Evolutionary conservation across 495 filamentous ascomycete genomes (phyloP).

Genomic region (Bacidia rubella): DNA sequence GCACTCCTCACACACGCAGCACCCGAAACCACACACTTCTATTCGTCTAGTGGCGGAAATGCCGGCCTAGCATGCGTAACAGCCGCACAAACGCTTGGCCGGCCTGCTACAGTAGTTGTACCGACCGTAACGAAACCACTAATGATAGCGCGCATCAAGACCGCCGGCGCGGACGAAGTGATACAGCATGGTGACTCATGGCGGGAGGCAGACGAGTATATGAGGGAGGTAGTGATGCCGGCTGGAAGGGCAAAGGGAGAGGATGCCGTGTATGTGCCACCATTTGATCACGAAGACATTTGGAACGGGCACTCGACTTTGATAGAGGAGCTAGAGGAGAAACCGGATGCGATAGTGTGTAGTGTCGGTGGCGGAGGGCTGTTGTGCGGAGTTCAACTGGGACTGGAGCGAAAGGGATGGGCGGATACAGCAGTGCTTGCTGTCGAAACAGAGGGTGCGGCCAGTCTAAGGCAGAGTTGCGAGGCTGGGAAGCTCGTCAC

Average conservation of each 20-base stretch:
- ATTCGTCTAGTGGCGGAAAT: conserved; percentile 78
- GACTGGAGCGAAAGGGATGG: conserved; percentile 37
- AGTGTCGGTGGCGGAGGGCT: conserved; percentile 84
- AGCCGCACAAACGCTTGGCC: conserved; percentile 54
- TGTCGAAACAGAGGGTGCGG: conserved; percentile 72
- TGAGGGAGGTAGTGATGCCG: conserved; percentile 46
- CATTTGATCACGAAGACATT: conserved; percentile 76
- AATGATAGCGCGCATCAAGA: conserved; percentile 62
- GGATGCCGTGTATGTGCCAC: conserved; percentile 70
- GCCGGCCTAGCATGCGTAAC: conserved; percentile 83
- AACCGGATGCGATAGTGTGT: conserved; percentile 66
- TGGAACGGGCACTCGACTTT: conserved; percentile 70
- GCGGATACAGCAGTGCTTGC: conserved; percentile 49
- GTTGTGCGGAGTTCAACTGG: conserved; percentile 64
- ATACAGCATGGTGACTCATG: conserved; percentile 59
- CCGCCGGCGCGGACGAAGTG: conserved; percentile 54
- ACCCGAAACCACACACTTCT: conserved; percentile 54
- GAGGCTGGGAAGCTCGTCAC: conserved; percentile 46
- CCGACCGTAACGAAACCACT: conserved; percentile 49
- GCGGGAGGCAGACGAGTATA: conserved; percentile 62
- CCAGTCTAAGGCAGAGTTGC: conserved; percentile 50
- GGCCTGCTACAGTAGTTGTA: conserved; percentile 70
- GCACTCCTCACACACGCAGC: conserved; percentile 33
- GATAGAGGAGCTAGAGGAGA: conserved; percentile 55
- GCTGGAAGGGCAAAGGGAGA: conserved; percentile 19